Base-by-base conservation (phyloP, 768 basidiomycete genomes). In the Xerocomus potaroensis region DNA sequence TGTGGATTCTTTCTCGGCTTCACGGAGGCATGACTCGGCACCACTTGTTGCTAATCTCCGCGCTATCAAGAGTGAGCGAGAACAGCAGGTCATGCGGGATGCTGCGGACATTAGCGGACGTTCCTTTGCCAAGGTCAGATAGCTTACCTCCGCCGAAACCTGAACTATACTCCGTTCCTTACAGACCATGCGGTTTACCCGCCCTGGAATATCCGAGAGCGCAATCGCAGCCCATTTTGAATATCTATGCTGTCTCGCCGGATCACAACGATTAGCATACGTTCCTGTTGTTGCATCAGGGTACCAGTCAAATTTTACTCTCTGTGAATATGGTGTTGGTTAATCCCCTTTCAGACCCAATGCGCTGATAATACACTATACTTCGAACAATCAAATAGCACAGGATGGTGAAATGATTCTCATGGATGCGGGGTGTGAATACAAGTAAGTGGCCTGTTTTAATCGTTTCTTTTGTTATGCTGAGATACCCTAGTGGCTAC, bases 221-320 rank as follows among this genome's bases (percentile, higher is more conserved):
- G 71, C 73, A 15, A 66, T 88, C 8, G 83, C 77, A 0, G 87
- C 94, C 5, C 88, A 92, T 60, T 97, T 98, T 60, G 88, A 95
- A 66, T 96, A 96, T 59, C 56, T 86, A 1, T 94, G 92, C 58
- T 76, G 81, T 4, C 72, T 90, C 34, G 71, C 72, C 14, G 96
- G 96, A 18, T 77, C 90, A 11, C 84, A 91, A 58, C 78, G 94
- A 32, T 79, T 83, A 39, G 94, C 96, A n/a, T 99, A 99, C 62
- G 94, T 99, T 1, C 96, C 96, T 11, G 96, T 99, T 5, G 90
- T 97, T 27, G 95, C 91, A 5, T 93, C 91, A 1, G 96, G 96
- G 88, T 89, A 65, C 56, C 8, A 48, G 53, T 21, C 15, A 29
- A 32, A 30, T 53, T 26, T 31, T 5, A 12, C 41, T 10, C 37